Base-by-base conservation (phyloP, 805 yeast genomes). In the Hagleromyces aurorensis region DNA sequence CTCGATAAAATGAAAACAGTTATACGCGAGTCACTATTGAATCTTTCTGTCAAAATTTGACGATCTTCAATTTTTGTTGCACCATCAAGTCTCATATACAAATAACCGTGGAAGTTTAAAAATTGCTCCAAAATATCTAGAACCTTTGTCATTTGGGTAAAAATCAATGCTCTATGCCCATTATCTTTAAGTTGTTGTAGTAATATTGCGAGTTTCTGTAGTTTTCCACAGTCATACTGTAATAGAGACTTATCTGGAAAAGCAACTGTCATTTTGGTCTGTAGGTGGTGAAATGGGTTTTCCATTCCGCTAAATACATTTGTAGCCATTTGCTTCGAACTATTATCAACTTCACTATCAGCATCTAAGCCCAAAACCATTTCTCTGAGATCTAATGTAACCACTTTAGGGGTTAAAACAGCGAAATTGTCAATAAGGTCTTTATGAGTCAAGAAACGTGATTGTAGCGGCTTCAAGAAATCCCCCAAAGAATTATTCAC, bases 91-190 rank as follows among this genome's bases (percentile, higher is more conserved):
- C 99, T 72, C 85, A 89, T 71, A 53, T 91, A 91, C 27, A 94
- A 67, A 55, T 85, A 85, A 7, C 98, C 98, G 60, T 87, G 94
- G 43, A 85, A 80, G 53, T 89, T 91, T 59, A 91, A 64, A 49
- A 91, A 93, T 52, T 83, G 89, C 51, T 91, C 99, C 33, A 91
- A 59, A 24, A 93, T 75, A 58, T 91, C 98, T 55, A 91, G 65
- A 6, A 91, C 97, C 50, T 83, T 83, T 2, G 98, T 89, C 99
- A 91, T 91, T 52, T 91, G 99, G 0, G 99, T 91, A 62, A 91
- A 91, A 34, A 91, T 89, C 38, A 91, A 67, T 0, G 94, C 96
- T 38, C 98, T 68, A 52, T 91, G 99, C 0, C 97, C 97, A 25
- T 75, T 75, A 19, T 80, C 78, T 29, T 81, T 79, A 39, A 93